Base-by-base conservation (phyloP, 257 asterid species). In the Lantana camara region DNA sequence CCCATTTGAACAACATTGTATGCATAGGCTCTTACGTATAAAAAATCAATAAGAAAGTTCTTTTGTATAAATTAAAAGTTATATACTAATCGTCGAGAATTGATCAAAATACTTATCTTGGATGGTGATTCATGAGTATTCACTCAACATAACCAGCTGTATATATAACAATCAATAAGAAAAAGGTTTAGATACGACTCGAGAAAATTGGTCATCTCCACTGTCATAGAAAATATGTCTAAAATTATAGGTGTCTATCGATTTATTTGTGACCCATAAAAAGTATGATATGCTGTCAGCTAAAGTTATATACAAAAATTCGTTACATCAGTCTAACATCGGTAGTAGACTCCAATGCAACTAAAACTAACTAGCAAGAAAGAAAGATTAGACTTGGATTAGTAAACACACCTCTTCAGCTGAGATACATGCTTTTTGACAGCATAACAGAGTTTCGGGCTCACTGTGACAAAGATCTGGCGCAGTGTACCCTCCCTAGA, bases 381-480 rank as follows among this genome's bases (percentile, higher is more conserved):
- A 11, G 20, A 15, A 53, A 29, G n/a, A 37, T 17, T 20, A 38
- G 27, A 24, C 22, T 7, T 4, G 22, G 14, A 19, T 21, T 29
- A n/a, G 23, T 12, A 9, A 32, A 6, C 73, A 1, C 45, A 85
- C 95, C 95, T 83, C 69, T 80, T 79, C 40, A 88, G 63, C 67
- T 68, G 82, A 11, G 85, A 60, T 17, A 89, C 79, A 48, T 82
- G 87, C 22, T 79, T 83, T 61, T 84, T 82, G 73, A 89, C 87
- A 15, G 91, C 96, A 72, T 69, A 73, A 54, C 96, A 89, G 5
- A 89, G 79, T 64, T 82, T 84, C 4, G 95, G 86, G 53, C 89
- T 89, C 37, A 83, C 90, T 0, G 96, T 82, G 15, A 89, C 90
- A 45, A 89, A 85, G 38, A 89, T 80, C 64, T 89, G 96, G 53